These are phyloP conservation scores for Rhinocladiella mackenziei DNA, from an alignment of 2,329 filamentous ascomycete species.

Conservation along the genomic window DNA sequence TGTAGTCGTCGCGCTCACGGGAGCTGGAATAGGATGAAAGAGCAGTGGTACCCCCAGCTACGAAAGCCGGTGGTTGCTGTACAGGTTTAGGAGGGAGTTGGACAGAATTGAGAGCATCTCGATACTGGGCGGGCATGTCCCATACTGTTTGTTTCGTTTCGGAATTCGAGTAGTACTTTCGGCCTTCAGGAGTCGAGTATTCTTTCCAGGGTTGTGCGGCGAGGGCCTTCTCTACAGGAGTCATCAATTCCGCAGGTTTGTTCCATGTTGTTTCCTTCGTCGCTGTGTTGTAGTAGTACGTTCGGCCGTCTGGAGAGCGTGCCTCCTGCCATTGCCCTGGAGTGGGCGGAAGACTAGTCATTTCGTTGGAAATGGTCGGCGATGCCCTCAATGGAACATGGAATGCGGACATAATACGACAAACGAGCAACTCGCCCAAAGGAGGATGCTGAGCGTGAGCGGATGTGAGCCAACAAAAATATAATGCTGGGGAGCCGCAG, in stretches of 20 bases:
- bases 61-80: constrained; percentile 52
- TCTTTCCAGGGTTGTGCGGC: constrained; percentile 87
- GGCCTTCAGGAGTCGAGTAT: constrained; percentile 78
- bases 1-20: constrained; percentile 49
- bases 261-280: constrained; percentile 92
- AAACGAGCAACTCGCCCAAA: not conserved
- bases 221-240: constrained; percentile 72
- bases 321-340: constrained; percentile 72
- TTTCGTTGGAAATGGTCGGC: constrained; percentile 35
- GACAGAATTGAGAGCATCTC: constrained; percentile 63
- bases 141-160: constrained; percentile 90
- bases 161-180: constrained; percentile 93
- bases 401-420: no score
- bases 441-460: no score
- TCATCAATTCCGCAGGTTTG: constrained; percentile 88
- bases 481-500: no score
- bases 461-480: no score
- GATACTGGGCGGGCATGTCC: constrained; percentile 85
- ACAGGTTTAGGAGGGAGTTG: constrained; percentile 42
- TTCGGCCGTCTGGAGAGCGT: constrained; percentile 72
- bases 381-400: not conserved
- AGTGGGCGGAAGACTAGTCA: constrained; percentile 57
- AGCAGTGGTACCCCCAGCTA: constrained; percentile 52
- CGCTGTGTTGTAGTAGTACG: constrained; percentile 84
- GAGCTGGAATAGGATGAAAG: constrained; percentile 37